These are phyloP conservation scores for Williopsis jadinii DNA, from an alignment of 1,139 yeast species.

Conservation along the genomic window DNA sequence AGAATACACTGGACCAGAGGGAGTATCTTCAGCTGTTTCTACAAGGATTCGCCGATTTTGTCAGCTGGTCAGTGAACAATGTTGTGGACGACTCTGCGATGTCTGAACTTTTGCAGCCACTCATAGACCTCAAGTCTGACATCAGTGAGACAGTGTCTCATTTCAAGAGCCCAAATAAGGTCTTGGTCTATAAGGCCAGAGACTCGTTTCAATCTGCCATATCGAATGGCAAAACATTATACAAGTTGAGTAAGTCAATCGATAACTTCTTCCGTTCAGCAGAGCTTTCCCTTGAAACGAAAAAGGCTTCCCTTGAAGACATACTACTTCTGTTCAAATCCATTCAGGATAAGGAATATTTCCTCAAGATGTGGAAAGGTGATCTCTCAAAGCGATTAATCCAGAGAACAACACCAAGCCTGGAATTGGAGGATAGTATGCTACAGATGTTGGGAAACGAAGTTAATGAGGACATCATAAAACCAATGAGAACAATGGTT, in stretches of 20 bases:
- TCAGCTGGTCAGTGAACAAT: background rate
- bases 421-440: conserved; percentile 24
- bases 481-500: conserved; percentile 29
- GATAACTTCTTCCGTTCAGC: conserved; percentile 24
- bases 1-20: too few species aligned
- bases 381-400: conserved; percentile 32
- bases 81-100: background rate
- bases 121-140: background rate
- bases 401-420: conserved; percentile 22
- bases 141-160: background rate
- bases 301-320: conserved; percentile 17
- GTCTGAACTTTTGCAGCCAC: background rate
- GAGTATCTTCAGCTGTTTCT: background rate
- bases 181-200: conserved; percentile 13
- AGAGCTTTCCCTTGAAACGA: conserved; percentile 9
- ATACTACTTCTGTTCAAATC: conserved; percentile 22
- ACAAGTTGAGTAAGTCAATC: conserved; percentile 24
- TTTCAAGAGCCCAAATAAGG: too few species aligned
- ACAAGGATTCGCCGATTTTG: conserved; percentile 5
- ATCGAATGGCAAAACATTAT: conserved; percentile 21
- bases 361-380: conserved; percentile 28
- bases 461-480: conserved; percentile 26
- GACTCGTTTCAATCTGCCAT: conserved; percentile 19
- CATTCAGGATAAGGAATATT: conserved; percentile 28
- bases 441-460: conserved; percentile 24